phyloP scores from a whole-genome alignment of 176 grass and related monocot species.

The Poa pratensis region DNA sequence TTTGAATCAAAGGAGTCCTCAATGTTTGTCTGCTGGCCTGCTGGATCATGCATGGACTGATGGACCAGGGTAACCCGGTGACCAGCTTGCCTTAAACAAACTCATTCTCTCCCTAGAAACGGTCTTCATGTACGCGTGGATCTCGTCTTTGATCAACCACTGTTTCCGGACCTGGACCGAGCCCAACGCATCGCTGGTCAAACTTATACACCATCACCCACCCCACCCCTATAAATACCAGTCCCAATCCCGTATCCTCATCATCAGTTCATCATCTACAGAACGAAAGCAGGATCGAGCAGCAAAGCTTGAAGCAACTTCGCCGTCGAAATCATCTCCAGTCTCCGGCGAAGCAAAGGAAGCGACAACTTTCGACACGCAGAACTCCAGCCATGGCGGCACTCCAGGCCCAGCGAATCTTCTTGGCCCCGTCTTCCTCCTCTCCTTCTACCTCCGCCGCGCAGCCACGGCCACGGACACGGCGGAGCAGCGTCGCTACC shows the following conservation, averaged over 20 bases:
- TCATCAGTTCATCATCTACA: not conserved
- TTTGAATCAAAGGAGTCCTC: too few species aligned
- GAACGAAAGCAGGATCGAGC: not conserved
- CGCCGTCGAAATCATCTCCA: not conserved
- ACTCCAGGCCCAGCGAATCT: not conserved
- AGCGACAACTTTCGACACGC: not conserved
- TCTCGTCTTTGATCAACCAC: too few species aligned
- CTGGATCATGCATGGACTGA: too few species aligned
- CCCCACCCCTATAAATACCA: constrained; percentile 9
- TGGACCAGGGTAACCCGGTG: not conserved
- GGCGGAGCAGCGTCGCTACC: not conserved
- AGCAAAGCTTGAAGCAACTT: not conserved
- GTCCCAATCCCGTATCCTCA: not conserved
- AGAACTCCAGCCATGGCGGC: not conserved
- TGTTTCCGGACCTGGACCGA: not conserved
- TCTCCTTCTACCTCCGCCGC: not conserved
- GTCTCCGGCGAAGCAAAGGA: not conserved
- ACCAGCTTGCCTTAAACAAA: not conserved
- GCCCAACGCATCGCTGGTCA: not conserved
- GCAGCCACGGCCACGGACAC: not conserved
- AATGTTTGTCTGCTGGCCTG: too few species aligned
- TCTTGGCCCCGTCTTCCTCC: not conserved
- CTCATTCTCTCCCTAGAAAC: not conserved
- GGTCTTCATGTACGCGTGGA: not conserved
- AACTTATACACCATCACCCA: not conserved